Conservation (phyloP, 2,329 filamentous ascomycete species). For the Trichoderma hamatum region DNA sequence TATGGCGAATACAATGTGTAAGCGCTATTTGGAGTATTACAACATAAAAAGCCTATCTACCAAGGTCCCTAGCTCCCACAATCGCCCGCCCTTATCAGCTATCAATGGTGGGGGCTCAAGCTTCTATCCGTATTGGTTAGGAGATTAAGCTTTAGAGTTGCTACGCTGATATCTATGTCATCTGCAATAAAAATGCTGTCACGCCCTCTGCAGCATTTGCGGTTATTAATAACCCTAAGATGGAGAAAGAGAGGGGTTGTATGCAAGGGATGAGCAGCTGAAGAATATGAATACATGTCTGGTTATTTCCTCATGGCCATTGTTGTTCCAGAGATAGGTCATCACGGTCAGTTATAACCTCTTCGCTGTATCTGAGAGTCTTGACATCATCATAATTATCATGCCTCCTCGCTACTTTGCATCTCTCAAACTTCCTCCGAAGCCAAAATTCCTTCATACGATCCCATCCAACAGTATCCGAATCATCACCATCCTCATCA, state of each 20-base stretch:
- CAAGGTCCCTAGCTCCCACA: constrained; percentile 4
- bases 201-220: neutral
- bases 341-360: neutral
- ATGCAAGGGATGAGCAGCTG: neutral
- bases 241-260: neutral
- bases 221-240: constrained; percentile 1
- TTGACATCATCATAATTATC: neutral
- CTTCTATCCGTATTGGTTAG: neutral
- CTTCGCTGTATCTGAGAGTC: neutral
- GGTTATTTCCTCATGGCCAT: neutral
- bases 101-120: neutral
- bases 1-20: neutral
- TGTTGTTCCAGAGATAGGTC: neutral
- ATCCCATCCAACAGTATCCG: constrained; percentile 44
- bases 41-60: neutral
- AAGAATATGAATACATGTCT: neutral
- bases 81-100: constrained; percentile 10
- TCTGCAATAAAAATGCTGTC: neutral
- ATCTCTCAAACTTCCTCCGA: constrained; percentile 29
- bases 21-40: constrained; percentile 5
- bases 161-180: constrained; percentile 11
- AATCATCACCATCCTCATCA: constrained; percentile 55
- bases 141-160: neutral
- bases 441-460: constrained; percentile 38
- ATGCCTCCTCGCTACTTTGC: neutral